Base-by-base conservation (phyloP, 148 eudicot species). In the Salicornia ramosissima region DNA sequence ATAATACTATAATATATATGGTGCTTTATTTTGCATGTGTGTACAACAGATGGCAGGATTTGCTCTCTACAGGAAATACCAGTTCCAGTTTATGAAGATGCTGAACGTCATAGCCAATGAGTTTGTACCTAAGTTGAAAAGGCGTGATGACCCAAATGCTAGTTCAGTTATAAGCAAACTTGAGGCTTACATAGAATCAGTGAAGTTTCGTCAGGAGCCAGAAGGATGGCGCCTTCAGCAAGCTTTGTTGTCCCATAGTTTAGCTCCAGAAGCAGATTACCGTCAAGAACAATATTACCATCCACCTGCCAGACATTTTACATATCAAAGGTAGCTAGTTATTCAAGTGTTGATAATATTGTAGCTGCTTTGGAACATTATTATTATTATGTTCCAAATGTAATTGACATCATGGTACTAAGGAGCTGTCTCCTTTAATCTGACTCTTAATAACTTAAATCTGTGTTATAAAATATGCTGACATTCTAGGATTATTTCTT, bases 1-100 rank as follows among this genome's bases (percentile, higher is more conserved):
- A n/a, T n/a, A n/a, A n/a, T n/a, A n/a, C n/a, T n/a, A n/a, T 12
- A 18, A 33, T 59, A 33, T 31, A 33, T 31, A 33, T 59, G 12
- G n/a, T 58, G 40, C 4, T 59, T 21, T 30, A 25, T 47, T 40
- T 47, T 50, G n/a, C 40, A 36, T 8, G 14, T 29, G 3, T 31
- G 30, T 67, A 28, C 57, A 39, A 54, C 88, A 94, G 98, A 84
- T 84, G 89, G 92, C 98, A 75, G 98, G 98, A 16, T 90, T 65
- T 70, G 96, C 84, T 33, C 83, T 94, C 19, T 75, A 84, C 65
- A 72, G 78, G 62, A 90, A 80, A 76, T 94, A 86, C 84, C 84
- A 75, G 70, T 71, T 75, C 43, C 98, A 94, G 72, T 94, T 90
- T 71, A 71, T 29, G 80, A 94, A 93, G 86, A 46, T 93, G 42